These are phyloP conservation scores for Leishmania guyanensis DNA, from an alignment of 208 protist species.

Conservation along the genomic window DNA sequence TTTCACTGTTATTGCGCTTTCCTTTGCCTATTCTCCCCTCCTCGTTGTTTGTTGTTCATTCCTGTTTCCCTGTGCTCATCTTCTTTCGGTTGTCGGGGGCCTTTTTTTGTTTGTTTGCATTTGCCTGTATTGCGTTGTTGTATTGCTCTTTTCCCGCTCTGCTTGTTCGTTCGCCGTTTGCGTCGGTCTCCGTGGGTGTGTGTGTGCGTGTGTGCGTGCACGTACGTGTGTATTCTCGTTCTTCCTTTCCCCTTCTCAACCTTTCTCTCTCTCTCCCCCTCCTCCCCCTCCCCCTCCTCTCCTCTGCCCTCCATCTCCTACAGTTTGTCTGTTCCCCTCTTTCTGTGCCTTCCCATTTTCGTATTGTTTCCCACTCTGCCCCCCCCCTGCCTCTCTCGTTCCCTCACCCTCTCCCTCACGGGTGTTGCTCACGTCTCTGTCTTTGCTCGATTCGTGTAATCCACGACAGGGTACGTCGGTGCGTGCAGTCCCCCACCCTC, in stretches of 20 bases:
- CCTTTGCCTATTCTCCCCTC: not conserved
- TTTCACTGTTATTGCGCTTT: too few relatives aligned
- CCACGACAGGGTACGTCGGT: not conserved
- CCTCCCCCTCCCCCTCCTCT: not conserved
- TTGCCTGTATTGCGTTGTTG: not conserved
- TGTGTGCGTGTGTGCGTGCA: not conserved
- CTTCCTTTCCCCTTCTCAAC: not conserved
- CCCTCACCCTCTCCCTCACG: conserved; percentile 4
- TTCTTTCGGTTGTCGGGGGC: too few relatives aligned
- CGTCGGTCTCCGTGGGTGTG: not conserved
- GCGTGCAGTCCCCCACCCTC: not conserved
- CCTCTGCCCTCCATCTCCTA: not conserved
- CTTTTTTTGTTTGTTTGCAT: not conserved
- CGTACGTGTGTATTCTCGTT: not conserved
- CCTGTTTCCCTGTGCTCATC: too few relatives aligned
- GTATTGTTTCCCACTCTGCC: not conserved
- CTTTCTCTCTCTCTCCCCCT: not conserved
- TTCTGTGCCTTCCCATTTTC: not conserved
- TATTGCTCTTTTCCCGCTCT: not conserved
- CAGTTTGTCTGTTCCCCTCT: conserved; percentile 2
- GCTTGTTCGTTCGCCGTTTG: not conserved
- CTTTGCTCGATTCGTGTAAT: not conserved
- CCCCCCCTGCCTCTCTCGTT: not conserved
- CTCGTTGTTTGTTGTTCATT: not conserved
- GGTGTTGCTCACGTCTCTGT: not conserved